phyloP scores from a whole-genome alignment of 2,329 filamentous ascomycete genomes.

The Sporothrix schenckii region DNA sequence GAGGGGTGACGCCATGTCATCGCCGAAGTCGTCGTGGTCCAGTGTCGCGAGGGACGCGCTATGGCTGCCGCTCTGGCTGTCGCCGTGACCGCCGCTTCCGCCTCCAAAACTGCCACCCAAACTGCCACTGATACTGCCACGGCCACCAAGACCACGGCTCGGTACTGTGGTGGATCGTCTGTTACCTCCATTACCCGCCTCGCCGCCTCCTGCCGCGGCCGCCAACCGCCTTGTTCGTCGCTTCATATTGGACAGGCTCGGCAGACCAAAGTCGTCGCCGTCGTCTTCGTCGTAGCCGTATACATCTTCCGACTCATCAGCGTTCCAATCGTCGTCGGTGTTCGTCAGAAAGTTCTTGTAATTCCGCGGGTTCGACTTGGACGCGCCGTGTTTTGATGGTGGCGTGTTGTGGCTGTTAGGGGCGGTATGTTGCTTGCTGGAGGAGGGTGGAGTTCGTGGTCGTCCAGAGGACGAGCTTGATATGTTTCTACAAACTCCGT shows the following conservation, averaged over 20 bases:
- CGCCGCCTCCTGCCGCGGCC: conserved; percentile 43
- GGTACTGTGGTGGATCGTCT: neutral
- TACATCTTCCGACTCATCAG: conserved; percentile 72
- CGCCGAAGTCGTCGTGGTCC: conserved; percentile 19
- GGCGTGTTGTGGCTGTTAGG: conserved; percentile 48
- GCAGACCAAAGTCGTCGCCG: conserved; percentile 89
- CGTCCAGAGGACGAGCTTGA: conserved; percentile 61
- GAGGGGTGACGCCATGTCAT: conserved; percentile 43
- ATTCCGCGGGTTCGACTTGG: conserved; percentile 63
- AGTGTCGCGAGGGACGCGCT: conserved; percentile 42
- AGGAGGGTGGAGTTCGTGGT: conserved; percentile 73
- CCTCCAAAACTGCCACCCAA: neutral
- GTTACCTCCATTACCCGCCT: conserved; percentile 33
- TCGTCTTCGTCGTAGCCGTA: conserved; percentile 79
- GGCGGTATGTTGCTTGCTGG: conserved; percentile 35
- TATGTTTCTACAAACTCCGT: conserved; percentile 53
- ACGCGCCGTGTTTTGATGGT: conserved; percentile 56
- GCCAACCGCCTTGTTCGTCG: conserved; percentile 64
- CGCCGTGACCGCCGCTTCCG: conserved; percentile 9
- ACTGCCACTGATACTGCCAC: conserved; percentile 12
- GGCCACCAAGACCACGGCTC: neutral
- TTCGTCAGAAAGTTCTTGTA: conserved; percentile 83
- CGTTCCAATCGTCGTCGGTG: conserved; percentile 80
- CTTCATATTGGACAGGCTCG: conserved; percentile 89
- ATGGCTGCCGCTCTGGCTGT: neutral